A percentile compares a stretch with the other conserved stretches of the same genome.
phyloP scores from a whole-genome alignment of 768 basidiomycete species.

The Pisolithus tinctorius region DNA sequence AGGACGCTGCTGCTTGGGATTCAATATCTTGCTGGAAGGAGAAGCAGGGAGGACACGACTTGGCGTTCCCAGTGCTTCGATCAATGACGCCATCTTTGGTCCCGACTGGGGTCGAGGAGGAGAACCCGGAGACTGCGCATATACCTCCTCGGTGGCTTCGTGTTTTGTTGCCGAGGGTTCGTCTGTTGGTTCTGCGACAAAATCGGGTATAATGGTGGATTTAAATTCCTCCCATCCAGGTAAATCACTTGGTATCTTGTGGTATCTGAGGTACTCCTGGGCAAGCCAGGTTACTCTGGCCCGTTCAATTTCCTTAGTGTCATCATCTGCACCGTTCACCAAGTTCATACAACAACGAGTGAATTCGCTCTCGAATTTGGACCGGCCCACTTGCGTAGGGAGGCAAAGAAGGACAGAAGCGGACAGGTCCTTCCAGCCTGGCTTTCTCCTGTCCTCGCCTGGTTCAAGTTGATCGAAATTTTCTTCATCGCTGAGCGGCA shows the following conservation, averaged over 20 bases:
- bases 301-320: constrained; percentile 31
- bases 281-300: constrained; percentile 58
- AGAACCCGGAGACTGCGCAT: constrained; percentile 43
- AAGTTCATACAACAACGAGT: constrained; percentile 60
- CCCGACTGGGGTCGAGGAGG: constrained; percentile 47
- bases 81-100: constrained; percentile 34
- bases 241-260: constrained; percentile 46
- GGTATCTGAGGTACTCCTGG: constrained; percentile 54
- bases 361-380: constrained; percentile 65
- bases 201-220: constrained; percentile 42
- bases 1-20: constrained; percentile 16
- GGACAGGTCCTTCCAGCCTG: constrained; percentile 58
- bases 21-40: constrained; percentile 18
- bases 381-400: constrained; percentile 47
- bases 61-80: constrained; percentile 37
- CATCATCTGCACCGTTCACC: constrained; percentile 46
- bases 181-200: constrained; percentile 20
- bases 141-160: constrained; percentile 48
- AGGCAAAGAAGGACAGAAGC: constrained; percentile 54
- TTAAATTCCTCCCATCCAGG: constrained; percentile 54
- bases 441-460: constrained; percentile 15
- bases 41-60: constrained; percentile 7
- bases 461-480: constrained; percentile 12
- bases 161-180: constrained; percentile 35
- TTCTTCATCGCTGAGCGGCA: constrained; percentile 11